Evolutionary conservation across 352 stramenopile species (phyloP).

Genomic region (Pythium scleroteichum): DNA sequence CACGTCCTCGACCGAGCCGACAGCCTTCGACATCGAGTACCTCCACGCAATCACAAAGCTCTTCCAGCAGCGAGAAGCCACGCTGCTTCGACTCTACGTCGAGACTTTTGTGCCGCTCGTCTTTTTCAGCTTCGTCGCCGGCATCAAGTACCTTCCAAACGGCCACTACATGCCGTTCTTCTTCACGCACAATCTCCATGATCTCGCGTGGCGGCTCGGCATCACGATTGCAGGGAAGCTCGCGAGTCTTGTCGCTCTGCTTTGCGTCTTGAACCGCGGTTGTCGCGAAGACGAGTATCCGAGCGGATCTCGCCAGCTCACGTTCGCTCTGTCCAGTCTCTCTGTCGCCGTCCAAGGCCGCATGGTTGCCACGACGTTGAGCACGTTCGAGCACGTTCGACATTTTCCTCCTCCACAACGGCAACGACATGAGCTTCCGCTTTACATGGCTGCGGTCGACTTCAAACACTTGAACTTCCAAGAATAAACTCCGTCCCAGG

Average conservation of each 20-base stretch:
- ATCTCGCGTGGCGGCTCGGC: not conserved
- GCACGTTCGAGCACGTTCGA: too few relatives aligned
- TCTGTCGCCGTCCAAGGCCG: too few relatives aligned
- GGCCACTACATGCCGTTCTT: conserved; percentile 5
- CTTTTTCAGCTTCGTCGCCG: not conserved
- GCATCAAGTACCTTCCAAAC: conserved; percentile 1
- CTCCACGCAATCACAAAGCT: not conserved
- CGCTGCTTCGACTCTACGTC: conserved; percentile 16
- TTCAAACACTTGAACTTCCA: too few relatives aligned
- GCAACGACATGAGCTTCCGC: too few relatives aligned
- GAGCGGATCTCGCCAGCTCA: too few relatives aligned
- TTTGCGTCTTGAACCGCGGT: not conserved
- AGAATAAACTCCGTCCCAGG: too few relatives aligned
- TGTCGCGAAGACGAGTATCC: too few relatives aligned
- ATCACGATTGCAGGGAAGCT: not conserved
- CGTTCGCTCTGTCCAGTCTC: too few relatives aligned
- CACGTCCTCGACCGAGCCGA: not conserved
- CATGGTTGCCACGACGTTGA: too few relatives aligned
- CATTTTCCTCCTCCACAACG: too few relatives aligned
- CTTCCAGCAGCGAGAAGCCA: conserved; percentile 9
- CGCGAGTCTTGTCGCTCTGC: not conserved
- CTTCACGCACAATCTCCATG: not conserved
- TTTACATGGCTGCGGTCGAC: not conserved
- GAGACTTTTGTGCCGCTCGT: conserved; percentile 16
- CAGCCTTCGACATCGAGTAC: not conserved